Base-by-base conservation (phyloP, 2,329 filamentous ascomycete species). In the Colletotrichum acutatum region DNA sequence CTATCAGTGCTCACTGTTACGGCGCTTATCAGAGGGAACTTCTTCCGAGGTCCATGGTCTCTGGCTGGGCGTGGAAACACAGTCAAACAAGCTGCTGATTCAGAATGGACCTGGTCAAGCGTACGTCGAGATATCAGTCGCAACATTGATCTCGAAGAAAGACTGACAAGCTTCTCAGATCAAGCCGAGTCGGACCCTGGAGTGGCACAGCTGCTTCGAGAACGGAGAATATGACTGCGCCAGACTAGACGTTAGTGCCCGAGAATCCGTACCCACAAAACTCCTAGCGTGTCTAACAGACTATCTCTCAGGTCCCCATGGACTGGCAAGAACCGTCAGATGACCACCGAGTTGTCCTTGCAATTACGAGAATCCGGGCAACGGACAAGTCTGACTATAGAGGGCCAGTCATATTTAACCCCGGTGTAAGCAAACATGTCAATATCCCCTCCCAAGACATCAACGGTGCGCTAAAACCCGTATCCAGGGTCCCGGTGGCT, bases 401-500 rank as follows among this genome's bases (percentile, higher is more conserved):
- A 28, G 74, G 80, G 30, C 80, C 81, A 5, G 77, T 83, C 9
- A 82, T 83, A 62, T 76, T 81, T 16, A 83, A 82, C 65, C 82
- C 81, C 0, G 82, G 80, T 58, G 81, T 82, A 74, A 57, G 80
- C 70, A 19, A 19, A 4, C 19, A 1, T 1, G 24, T 5, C 49
- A 37, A 24, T 19, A 53, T 24, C 42, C 22, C 59, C 19, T 24
- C n/a, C 37, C 9, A 34, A 24, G 24, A 68, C 42, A 22, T 30
- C 12, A 34, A 12, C 32, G 34, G 19, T 11, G 19, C 46, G 32
- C 68, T 60, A 26, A 70, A 28, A 64, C 30, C 6, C 60, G 16
- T 57, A 22, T 2, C 0, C n/a, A 84, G 83, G 86, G 87, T 0
- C 87, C 87, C 9, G 87, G 87, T 7, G 87, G 86, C 1, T 87